Evolutionary conservation across 2,329 filamentous ascomycete species (phyloP).

Genomic region (Colletotrichum scovillei): DNA sequence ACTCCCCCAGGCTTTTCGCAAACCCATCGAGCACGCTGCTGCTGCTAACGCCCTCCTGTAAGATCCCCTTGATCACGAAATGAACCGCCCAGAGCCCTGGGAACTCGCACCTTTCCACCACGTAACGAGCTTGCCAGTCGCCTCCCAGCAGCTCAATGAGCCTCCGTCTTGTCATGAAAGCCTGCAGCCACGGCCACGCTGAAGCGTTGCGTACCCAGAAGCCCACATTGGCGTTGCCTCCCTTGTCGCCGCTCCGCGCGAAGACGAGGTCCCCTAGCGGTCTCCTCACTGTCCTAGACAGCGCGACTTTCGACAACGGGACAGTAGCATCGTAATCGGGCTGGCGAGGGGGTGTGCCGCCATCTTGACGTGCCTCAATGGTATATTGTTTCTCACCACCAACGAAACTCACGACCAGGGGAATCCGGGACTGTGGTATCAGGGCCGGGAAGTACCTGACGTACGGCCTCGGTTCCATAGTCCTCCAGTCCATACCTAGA

Average conservation of each 20-base stretch:
- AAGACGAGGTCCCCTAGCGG: conserved; percentile 46
- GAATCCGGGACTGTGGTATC: conserved; percentile 15
- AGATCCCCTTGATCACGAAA: conserved; percentile 57
- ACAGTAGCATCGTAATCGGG: neutral
- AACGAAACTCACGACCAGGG: conserved; percentile 39
- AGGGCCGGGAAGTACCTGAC: conserved; percentile 48
- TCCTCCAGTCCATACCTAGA: conserved; percentile 49
- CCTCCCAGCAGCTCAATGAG: conserved; percentile 54
- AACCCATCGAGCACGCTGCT: conserved; percentile 59
- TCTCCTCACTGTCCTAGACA: conserved; percentile 24
- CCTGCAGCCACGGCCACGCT: conserved; percentile 54
- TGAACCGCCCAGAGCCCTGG: conserved; percentile 53
- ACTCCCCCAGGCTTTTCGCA: conserved; percentile 65
- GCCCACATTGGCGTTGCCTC: conserved; percentile 47
- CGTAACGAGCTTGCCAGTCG: conserved; percentile 53
- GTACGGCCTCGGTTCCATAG: conserved; percentile 46
- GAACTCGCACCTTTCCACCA: conserved; percentile 59
- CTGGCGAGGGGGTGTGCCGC: neutral
- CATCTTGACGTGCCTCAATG: neutral
- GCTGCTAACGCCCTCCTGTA: conserved; percentile 59
- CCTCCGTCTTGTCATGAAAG: conserved; percentile 49
- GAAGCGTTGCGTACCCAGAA: conserved; percentile 49
- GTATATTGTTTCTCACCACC: conserved; percentile 23
- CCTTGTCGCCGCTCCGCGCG: conserved; percentile 48
- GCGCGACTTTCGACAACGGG: neutral